Percentiles rank a stretch among this genome's conserved stretches.
phyloP scores from a whole-genome alignment of 148 eudicot species.

The Persicaria maculosa region DNA sequence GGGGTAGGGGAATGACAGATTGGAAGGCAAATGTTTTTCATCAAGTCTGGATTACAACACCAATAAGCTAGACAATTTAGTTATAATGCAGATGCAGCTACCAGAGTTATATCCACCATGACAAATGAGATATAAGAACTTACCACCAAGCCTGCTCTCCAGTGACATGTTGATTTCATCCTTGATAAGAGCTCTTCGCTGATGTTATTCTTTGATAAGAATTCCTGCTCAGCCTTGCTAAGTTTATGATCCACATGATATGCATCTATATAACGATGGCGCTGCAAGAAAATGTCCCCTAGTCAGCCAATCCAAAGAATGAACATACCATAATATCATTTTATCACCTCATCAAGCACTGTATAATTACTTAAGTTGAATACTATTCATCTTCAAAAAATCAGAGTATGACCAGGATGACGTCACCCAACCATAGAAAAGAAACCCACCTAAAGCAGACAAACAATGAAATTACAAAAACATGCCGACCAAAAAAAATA shows the following conservation, averaged over 20 bases:
- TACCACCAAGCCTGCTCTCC: constrained; percentile 94
- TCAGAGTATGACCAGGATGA: background rate
- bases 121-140: constrained; percentile 28
- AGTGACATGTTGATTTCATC: constrained; percentile 48
- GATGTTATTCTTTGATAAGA: constrained; percentile 41
- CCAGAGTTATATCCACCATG: background rate
- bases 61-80: background rate
- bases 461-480: background rate
- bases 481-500: too few species aligned
- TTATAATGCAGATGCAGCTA: background rate
- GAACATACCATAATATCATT: background rate
- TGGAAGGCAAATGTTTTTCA: background rate
- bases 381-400: background rate
- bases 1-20: background rate
- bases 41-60: background rate
- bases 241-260: constrained; percentile 69
- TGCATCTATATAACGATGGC: constrained; percentile 78
- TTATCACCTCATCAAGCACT: background rate
- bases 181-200: constrained; percentile 37
- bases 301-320: background rate
- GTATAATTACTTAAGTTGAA: background rate
- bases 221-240: constrained; percentile 57
- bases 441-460: background rate
- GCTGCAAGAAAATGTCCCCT: constrained; percentile 34
- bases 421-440: background rate